Conservation (phyloP, 208 protist genomes). For the Trypanosoma lewisi region DNA sequence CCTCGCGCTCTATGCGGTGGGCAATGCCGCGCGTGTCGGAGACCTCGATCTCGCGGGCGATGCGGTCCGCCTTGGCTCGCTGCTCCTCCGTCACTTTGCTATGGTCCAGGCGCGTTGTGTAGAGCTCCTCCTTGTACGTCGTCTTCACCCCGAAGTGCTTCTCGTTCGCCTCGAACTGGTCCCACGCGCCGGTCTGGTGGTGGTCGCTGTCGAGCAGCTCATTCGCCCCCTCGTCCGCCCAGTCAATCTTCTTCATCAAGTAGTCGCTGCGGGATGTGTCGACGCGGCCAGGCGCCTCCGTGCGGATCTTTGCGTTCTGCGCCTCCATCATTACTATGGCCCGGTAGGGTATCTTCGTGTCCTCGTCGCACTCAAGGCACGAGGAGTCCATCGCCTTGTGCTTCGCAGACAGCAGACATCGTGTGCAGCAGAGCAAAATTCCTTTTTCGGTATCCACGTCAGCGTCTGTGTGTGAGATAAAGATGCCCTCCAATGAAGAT, state of each 20-base stretch:
- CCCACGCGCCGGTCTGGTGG: conserved; percentile 66
- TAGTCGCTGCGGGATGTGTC: conserved; percentile 46
- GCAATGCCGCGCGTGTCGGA: conserved; percentile 53
- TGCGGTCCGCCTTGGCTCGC: conserved; percentile 53
- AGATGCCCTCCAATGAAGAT: conserved; percentile 71
- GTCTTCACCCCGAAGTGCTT: conserved; percentile 70
- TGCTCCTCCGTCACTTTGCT: conserved; percentile 74
- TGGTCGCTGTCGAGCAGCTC: conserved; percentile 63
- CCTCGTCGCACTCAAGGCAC: conserved; percentile 32
- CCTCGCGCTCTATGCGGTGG: conserved; percentile 70
- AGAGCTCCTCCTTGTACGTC: conserved; percentile 85
- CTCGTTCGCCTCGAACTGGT: conserved; percentile 89
- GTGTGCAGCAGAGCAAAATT: conserved; percentile 67
- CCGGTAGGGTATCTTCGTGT: conserved; percentile 57
- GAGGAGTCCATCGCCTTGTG: conserved; percentile 51
- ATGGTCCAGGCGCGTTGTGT: conserved; percentile 89
- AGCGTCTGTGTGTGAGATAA: conserved; percentile 77
- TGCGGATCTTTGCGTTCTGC: conserved; percentile 60
- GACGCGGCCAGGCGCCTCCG: conserved; percentile 51
- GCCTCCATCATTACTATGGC: conserved; percentile 82
- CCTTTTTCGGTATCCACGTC: conserved; percentile 51
- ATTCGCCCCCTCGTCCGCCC: conserved; percentile 43
- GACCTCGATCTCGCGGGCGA: conserved; percentile 78
- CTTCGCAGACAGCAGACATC: conserved; percentile 43
- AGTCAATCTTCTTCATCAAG: conserved; percentile 70